A percentile compares a stretch with the other conserved stretches of the same genome.
These are phyloP conservation scores for Cryptosporidium meleagridis DNA, from an alignment of 169 alveolate species.

Conservation along the genomic window DNA sequence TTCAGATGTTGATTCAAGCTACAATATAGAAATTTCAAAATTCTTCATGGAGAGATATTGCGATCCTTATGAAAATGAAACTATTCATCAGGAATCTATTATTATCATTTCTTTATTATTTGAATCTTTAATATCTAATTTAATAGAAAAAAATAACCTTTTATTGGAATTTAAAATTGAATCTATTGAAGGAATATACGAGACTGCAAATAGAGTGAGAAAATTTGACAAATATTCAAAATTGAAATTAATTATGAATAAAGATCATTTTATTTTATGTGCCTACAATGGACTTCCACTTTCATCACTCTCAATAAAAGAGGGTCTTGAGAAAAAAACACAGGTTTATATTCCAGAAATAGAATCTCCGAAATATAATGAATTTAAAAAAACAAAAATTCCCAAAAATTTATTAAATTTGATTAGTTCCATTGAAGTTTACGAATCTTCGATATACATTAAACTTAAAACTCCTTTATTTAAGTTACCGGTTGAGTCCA, in stretches of 20 bases:
- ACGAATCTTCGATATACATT: neutral
- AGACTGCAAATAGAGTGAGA: neutral
- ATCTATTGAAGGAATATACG: slow-evolving; percentile 39
- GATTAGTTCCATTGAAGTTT: neutral
- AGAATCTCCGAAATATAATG: neutral
- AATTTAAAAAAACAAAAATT: slow-evolving; percentile 10
- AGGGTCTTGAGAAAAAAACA: neutral
- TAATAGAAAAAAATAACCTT: slow-evolving; percentile 4
- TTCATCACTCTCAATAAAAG: neutral
- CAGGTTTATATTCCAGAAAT: slow-evolving; percentile 16
- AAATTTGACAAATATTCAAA: slow-evolving; percentile 3
- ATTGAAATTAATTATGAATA: neutral
- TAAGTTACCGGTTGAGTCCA: slow-evolving; percentile 39
- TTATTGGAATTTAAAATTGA: slow-evolving; percentile 12
- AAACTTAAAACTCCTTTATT: slow-evolving; percentile 7
- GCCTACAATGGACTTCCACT: slow-evolving; percentile 52
- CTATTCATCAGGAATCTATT: neutral
- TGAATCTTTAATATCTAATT: neutral
- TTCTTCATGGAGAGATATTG: slow-evolving; percentile 11
- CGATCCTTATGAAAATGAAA: neutral
- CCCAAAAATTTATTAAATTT: slow-evolving; percentile 1
- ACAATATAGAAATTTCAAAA: slow-evolving; percentile 19
- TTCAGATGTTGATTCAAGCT: neutral
- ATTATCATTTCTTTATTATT: slow-evolving; percentile 41
- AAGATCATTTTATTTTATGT: neutral